phyloP scores from a whole-genome alignment of 129 eudicot genomes.

The Pittosporum tobira region DNA sequence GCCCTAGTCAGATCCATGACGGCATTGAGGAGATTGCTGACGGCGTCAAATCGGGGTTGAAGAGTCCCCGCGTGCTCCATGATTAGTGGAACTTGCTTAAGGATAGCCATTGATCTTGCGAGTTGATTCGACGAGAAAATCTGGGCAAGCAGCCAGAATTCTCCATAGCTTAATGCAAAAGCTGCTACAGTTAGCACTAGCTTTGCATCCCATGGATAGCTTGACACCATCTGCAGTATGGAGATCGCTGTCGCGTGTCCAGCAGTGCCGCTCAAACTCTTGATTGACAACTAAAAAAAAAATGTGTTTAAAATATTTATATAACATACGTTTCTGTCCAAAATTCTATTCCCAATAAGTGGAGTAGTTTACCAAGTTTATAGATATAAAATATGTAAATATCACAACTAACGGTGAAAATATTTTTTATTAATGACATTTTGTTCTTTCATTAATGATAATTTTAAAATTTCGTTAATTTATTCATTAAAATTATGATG shows the following conservation, averaged over 20 bases:
- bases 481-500: no score
- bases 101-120: conserved; percentile 70
- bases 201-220: conserved; percentile 86
- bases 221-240: conserved; percentile 40
- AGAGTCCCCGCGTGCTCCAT: conserved; percentile 44
- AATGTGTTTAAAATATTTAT: not conserved
- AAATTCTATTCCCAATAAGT: no score
- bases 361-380: no score
- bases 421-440: no score
- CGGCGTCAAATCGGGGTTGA: conserved; percentile 55
- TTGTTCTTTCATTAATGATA: no score
- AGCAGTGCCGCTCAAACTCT: conserved; percentile 39
- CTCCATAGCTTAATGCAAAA: conserved; percentile 71
- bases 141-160: conserved; percentile 85
- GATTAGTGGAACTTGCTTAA: conserved; percentile 56
- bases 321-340: no score
- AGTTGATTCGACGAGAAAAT: conserved; percentile 54
- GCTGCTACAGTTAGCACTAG: conserved; percentile 68
- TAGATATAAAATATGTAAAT: no score
- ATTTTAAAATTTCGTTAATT: no score
- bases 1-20: conserved; percentile 49
- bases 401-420: no score
- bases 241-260: conserved; percentile 54
- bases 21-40: conserved; percentile 36
- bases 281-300: conserved; percentile 40